Evolutionary conservation across 257 asterid species (phyloP).

Genomic region (Thymus quinquecostatus): DNA sequence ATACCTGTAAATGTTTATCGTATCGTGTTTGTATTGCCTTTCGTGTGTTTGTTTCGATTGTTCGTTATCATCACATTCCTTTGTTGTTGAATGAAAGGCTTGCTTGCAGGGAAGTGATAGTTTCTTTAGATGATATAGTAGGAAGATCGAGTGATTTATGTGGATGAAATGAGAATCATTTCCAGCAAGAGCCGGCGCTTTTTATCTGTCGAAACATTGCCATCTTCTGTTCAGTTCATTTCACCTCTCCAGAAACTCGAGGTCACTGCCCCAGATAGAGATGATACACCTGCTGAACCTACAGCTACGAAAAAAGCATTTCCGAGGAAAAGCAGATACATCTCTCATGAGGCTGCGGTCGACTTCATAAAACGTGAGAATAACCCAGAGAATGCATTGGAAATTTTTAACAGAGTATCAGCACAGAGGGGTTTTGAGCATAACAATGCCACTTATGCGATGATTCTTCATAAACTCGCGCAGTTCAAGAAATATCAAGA

Average conservation of each 20-base stretch:
- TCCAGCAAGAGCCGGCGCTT: slow-evolving; percentile 37
- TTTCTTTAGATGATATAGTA: slow-evolving; percentile 9
- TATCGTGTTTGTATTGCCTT: neutral
- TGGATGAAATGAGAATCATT: slow-evolving; percentile 36
- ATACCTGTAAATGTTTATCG: neutral
- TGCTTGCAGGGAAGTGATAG: slow-evolving; percentile 1
- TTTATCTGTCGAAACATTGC: slow-evolving; percentile 37
- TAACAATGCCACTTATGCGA: slow-evolving; percentile 72
- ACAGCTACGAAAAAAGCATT: slow-evolving; percentile 24
- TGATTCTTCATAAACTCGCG: slow-evolving; percentile 81
- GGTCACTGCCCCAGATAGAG: slow-evolving; percentile 24
- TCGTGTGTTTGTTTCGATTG: too few species aligned
- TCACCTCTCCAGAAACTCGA: slow-evolving; percentile 49
- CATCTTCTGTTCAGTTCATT: slow-evolving; percentile 52
- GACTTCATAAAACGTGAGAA: slow-evolving; percentile 61
- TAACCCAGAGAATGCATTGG: slow-evolving; percentile 64
- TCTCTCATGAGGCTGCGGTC: slow-evolving; percentile 60
- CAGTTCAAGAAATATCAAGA: slow-evolving; percentile 56
- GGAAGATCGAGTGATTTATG: slow-evolving; percentile 16
- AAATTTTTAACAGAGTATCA: slow-evolving; percentile 66
- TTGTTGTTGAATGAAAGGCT: neutral
- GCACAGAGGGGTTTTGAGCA: slow-evolving; percentile 78
- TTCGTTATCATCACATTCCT: neutral
- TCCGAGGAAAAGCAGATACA: slow-evolving; percentile 52
- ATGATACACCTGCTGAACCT: slow-evolving; percentile 43